Evolutionary conservation across 225 moss, liverwort and hornwort species (phyloP).

Genomic region (Neckera pumila): DNA sequence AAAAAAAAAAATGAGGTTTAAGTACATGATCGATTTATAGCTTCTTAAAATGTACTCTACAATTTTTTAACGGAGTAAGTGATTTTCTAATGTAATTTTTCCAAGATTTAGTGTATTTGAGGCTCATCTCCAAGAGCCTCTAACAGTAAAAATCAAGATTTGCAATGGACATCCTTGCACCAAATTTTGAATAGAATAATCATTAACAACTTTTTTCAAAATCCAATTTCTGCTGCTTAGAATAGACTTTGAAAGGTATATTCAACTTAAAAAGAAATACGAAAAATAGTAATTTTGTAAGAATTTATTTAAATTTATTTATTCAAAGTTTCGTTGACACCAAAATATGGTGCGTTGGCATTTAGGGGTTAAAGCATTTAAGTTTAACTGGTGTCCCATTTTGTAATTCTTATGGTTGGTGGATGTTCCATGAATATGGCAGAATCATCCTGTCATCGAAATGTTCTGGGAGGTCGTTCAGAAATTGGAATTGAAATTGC

Average conservation of each 20-base stretch:
- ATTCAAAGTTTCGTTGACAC: not conserved
- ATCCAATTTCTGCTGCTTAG: not conserved
- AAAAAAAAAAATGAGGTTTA: not conserved
- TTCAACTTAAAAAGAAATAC: not conserved
- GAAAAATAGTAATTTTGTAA: not conserved
- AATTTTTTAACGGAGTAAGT: not conserved
- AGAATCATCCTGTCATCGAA: conserved; percentile 97
- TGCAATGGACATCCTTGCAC: not conserved
- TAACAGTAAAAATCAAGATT: not conserved
- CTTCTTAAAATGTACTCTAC: not conserved
- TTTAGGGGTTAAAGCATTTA: not conserved
- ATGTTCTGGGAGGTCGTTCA: conserved; percentile 99
- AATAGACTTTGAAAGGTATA: not conserved
- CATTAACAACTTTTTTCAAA: not conserved
- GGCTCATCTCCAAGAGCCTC: not conserved
- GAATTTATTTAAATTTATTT: too few species aligned
- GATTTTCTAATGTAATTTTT: too few species aligned
- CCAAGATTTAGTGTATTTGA: not conserved
- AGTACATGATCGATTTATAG: not conserved
- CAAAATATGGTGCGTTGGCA: not conserved
- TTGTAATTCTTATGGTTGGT: conserved; percentile 7
- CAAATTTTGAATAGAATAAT: not conserved
- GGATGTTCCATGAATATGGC: conserved; percentile 19
- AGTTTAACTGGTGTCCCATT: not conserved
- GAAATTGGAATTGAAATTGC: conserved; percentile 72